Evolutionary conservation across 495 filamentous ascomycete species (phyloP), one percentile per base, ranked within the genome.

Genomic region (Monascus purpureus): DNA sequence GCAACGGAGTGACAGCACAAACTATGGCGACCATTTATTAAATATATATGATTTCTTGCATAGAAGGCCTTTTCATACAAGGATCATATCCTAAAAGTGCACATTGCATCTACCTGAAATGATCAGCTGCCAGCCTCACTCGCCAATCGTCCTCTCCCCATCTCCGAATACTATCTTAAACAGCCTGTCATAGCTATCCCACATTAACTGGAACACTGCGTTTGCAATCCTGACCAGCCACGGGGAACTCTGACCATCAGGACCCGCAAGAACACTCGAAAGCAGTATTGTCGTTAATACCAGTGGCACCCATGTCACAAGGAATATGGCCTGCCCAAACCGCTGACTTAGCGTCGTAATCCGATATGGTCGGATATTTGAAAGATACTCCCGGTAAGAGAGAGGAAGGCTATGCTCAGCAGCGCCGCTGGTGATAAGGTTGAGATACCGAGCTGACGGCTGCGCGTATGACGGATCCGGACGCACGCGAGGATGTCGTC

Each of bases 401-500:
- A 59, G 38, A 0, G 90, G 90, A 0, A 97, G 61, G 8, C 65
- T 59, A 50, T 86, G 77, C 52, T 97, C 83, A 6, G 51, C 52
- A 4, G 84, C 85, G 6, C 90, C 90, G 35, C 71, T 68, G 13
- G 59, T 67, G 40, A 97, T 69, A 14, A 96, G 60, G 15, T 72
- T 66, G 4, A 96, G 63, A 46, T 97, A 96, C 0, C 88, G 72
- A 12, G 69, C 62, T 2, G 83, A 93, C 0, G 90, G 72, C 50
- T 96, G 85, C 2, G 84, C 80, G 42, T 82, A 80, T 31, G 57
- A 53, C 2, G 70, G 65, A 34, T 79, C 65, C 2, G 76, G 74
- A 8, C 82, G 75, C 25, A 59, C 38, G 28, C 25, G 24, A 8
- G 29, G 33, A 36, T 29, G 25, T 36, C 25, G 14, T 12, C 19